These are phyloP conservation scores for Sugiyamaella qingdaonensis DNA, from an alignment of 805 yeast species.

Conservation along the genomic window DNA sequence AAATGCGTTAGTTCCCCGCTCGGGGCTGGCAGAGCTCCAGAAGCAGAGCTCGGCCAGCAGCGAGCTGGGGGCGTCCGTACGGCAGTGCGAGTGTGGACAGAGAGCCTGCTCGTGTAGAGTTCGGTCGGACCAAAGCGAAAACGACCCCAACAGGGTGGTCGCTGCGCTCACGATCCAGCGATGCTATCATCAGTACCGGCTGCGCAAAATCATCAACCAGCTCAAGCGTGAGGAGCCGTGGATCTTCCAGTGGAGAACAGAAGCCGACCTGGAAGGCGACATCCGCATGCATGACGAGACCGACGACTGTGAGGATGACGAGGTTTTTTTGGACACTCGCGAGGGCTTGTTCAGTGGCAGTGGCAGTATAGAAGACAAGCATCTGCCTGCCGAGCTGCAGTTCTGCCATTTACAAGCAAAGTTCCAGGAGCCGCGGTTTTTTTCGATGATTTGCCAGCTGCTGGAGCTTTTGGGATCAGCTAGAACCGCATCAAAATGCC, in stretches of 20 bases:
- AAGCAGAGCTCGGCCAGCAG: background rate
- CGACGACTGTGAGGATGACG: conserved; percentile 1
- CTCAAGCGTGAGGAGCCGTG: conserved; percentile 16
- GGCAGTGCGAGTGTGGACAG: background rate
- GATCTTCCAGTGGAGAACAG: conserved; percentile 18
- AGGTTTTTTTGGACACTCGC: background rate
- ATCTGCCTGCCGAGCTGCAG: conserved; percentile 7
- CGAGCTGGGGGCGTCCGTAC: background rate
- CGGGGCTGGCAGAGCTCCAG: background rate
- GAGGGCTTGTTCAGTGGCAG: background rate
- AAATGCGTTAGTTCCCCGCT: background rate
- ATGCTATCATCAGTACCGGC: conserved; percentile 14
- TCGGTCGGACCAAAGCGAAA: background rate
- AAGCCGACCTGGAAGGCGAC: conserved; percentile 6
- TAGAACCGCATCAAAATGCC: conserved; percentile 16
- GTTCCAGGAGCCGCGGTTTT: conserved; percentile 13
- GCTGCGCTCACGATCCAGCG: conserved; percentile 18
- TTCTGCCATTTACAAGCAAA: conserved; percentile 13
- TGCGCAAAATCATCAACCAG: conserved; percentile 9
- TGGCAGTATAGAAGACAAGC: background rate
- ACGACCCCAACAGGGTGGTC: background rate
- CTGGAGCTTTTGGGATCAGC: conserved; percentile 17
- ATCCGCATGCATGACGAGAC: background rate
- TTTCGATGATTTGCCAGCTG: conserved; percentile 5
- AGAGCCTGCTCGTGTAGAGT: background rate